A percentile compares a stretch with the other conserved stretches of the same genome.
Evolutionary conservation across 2,329 filamentous ascomycete species (phyloP).

Genomic region (Colletotrichum phormii): DNA sequence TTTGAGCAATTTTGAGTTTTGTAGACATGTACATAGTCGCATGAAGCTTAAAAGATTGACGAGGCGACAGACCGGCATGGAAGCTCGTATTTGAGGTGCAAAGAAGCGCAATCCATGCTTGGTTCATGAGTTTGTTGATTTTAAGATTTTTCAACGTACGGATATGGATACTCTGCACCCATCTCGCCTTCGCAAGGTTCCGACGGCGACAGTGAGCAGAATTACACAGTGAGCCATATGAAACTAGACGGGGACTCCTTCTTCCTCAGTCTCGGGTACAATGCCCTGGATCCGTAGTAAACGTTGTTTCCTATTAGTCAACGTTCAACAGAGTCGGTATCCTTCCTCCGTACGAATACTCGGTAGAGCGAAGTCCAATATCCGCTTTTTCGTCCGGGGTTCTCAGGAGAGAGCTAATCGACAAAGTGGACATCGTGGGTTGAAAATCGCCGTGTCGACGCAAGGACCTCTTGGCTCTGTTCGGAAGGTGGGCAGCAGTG

Average conservation of each 20-base stretch:
- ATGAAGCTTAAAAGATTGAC: constrained; percentile 16
- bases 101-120: constrained; percentile 7
- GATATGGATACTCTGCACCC: not conserved
- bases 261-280: not conserved
- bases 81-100: not conserved
- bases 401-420: not conserved
- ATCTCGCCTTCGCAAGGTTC: not conserved
- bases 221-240: not conserved
- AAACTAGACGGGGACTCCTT: not conserved
- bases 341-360: not conserved
- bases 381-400: not conserved
- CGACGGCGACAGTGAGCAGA: not conserved
- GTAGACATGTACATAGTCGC: not conserved
- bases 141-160: not conserved
- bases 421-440: not conserved
- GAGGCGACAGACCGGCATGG: not conserved
- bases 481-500: not conserved
- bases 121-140: not conserved
- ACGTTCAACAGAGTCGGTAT: not conserved
- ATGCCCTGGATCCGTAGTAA: not conserved
- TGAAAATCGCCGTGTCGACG: not conserved
- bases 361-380: not conserved
- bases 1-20: not conserved
- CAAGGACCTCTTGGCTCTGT: constrained; percentile 2
- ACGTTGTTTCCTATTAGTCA: not conserved